Base-by-base conservation (phyloP, 176 grass and related monocot species). In the Avena insularis region DNA sequence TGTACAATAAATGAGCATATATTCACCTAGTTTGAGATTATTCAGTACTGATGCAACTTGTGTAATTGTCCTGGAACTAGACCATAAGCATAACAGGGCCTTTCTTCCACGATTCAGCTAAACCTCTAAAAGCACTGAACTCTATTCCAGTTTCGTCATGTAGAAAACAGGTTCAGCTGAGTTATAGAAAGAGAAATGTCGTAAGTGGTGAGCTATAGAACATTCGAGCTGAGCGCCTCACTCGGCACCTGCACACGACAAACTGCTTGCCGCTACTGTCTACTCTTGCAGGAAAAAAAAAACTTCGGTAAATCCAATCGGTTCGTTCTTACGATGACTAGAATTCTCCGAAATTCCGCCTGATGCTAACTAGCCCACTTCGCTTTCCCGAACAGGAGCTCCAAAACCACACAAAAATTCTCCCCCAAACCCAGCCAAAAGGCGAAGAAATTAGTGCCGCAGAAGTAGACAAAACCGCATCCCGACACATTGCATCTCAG, bases 371-470 rank as follows among this genome's bases (percentile, higher is more conserved):
- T 70, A 36, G 68, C 50, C 20, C 76, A 81, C 81, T 88, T 91
- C 38, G 58, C 27, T 80, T 88, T 53, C 40, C 23, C 14, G 49
- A 79, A 79, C 81, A 59, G 58, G 13, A 90, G 85, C 70, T 64
- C 72, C 75, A 91, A 87, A 91, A 91, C 81, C 85, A 91, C 85
- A 53, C 3, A 59, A 53, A 61, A 77, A 70, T 45, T 2, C 51
- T 54, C 50, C 73, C 73, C 81, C 61, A 90, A 85, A 88, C 82
- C 67, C 90, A 85, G 82, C 15, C 90, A 81, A 77, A 87, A 87
- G 5, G 27, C 14, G 64, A 35, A 17, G 64, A 36, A 36, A 67
- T 36, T 12, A 58, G 9, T 1, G 56, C 48, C 25, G 19, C 67
- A 25, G 33, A 87, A 84, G 80, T 51, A 58, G 81, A 91, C 89